A percentile compares a stretch with the other conserved stretches of the same genome.
phyloP scores from a whole-genome alignment of 306 rosid species.

The Sindora glabra region DNA sequence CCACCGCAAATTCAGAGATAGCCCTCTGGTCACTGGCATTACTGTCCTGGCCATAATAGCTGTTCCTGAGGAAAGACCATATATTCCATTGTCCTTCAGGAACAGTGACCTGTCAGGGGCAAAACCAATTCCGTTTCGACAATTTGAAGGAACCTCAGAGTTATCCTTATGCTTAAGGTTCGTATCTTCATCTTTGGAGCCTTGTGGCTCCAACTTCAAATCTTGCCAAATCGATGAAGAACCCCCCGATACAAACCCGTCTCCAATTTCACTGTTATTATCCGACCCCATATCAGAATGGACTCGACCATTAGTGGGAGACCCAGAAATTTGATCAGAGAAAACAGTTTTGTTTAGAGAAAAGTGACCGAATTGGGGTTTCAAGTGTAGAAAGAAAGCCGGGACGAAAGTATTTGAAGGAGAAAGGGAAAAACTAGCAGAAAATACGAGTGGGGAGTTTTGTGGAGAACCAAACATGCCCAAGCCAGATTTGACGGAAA shows the following conservation, averaged over 20 bases:
- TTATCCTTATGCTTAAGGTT: background rate
- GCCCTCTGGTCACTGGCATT: conserved; percentile 46
- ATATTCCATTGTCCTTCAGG: conserved; percentile 26
- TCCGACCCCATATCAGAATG: background rate
- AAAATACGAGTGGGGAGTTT: conserved; percentile 73
- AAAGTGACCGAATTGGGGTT: too few relatives aligned
- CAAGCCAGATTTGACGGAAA: conserved; percentile 78
- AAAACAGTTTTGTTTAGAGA: too few relatives aligned
- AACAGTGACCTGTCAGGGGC: conserved; percentile 18
- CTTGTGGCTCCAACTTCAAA: conserved; percentile 53
- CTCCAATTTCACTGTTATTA: conserved; percentile 16
- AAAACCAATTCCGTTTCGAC: conserved; percentile 17
- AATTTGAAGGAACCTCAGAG: conserved; percentile 2
- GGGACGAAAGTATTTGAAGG: conserved; percentile 35
- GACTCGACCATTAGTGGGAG: background rate
- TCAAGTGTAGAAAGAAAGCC: conserved; percentile 64
- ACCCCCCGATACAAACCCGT: conserved; percentile 28
- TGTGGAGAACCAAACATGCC: conserved; percentile 68
- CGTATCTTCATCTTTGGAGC: conserved; percentile 7
- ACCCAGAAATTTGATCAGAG: conserved; percentile 20
- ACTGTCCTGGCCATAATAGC: conserved; percentile 57
- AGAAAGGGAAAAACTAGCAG: conserved; percentile 47
- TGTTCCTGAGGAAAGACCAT: conserved; percentile 35
- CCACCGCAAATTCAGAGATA: conserved; percentile 54
- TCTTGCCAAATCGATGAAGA: conserved; percentile 63